A percentile compares a stretch with the other conserved stretches of the same genome.
Evolutionary conservation across 2,329 filamentous ascomycete genomes (phyloP).

Genomic region (Colletotrichum lupini): DNA sequence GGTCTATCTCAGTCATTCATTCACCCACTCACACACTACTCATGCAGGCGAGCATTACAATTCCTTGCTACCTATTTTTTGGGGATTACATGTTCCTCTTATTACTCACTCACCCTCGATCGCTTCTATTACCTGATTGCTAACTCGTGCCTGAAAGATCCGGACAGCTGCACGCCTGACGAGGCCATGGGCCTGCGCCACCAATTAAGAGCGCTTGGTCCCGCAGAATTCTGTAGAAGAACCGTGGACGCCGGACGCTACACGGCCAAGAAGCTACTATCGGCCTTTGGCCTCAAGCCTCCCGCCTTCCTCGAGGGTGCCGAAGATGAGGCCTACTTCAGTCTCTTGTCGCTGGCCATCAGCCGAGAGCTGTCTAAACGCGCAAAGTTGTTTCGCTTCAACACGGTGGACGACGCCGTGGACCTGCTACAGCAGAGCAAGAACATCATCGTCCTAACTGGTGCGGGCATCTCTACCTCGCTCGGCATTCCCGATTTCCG

Average conservation of each 20-base stretch:
- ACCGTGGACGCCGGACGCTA: conserved; percentile 77
- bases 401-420: conserved; percentile 89
- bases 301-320: conserved; percentile 78
- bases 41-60: conserved; percentile 19
- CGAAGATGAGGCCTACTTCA: conserved; percentile 80
- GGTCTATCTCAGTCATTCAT: conserved; percentile 37
- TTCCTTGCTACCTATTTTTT: conserved; percentile 12
- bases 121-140: conserved; percentile 15
- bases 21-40: not conserved
- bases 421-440: conserved; percentile 76
- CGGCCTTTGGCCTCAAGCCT: conserved; percentile 83
- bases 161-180: conserved; percentile 71
- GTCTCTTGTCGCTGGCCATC: conserved; percentile 80
- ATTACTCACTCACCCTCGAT: not conserved
- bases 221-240: conserved; percentile 78
- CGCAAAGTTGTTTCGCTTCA: conserved; percentile 82
- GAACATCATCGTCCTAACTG: conserved; percentile 94
- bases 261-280: conserved; percentile 84
- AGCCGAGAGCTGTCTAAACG: conserved; percentile 84
- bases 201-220: conserved; percentile 80
- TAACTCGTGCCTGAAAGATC: conserved; percentile 41
- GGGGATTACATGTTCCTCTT: conserved; percentile 25
- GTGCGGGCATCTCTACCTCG: conserved; percentile 95
- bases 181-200: conserved; percentile 77
- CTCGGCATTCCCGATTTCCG: conserved; percentile 97